phyloP scores from a whole-genome alignment of 228 moss, liverwort and hornwort species.

The Sphagnum fallax region DNA sequence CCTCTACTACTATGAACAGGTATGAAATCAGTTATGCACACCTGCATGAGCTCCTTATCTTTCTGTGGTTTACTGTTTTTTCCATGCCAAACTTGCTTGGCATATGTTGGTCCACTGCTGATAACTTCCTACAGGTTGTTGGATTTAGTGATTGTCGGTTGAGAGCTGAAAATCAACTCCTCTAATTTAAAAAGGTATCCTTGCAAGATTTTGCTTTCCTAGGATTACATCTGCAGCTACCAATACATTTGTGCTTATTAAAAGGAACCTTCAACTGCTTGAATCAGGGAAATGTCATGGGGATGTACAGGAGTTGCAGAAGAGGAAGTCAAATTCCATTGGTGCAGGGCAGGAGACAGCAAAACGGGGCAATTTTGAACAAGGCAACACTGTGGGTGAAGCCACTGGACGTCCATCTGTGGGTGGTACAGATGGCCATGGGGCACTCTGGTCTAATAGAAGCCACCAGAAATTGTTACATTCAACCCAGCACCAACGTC shows the following conservation, averaged over 20 bases:
- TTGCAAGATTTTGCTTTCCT: too few relatives aligned
- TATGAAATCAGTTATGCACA: conserved; percentile 4
- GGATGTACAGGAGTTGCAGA: conserved; percentile 55
- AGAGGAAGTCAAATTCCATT: conserved; percentile 51
- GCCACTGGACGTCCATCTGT: conserved; percentile 39
- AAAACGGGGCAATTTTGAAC: conserved; percentile 50
- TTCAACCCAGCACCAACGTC: conserved; percentile 59
- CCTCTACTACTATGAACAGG: conserved; percentile 95
- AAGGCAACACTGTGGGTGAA: conserved; percentile 46
- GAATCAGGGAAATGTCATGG: conserved; percentile 2
- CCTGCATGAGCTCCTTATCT: background rate
- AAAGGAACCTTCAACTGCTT: background rate
- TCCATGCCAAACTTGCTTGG: background rate
- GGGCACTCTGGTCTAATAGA: conserved; percentile 65
- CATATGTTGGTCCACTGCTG: too few relatives aligned
- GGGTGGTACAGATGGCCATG: conserved; percentile 60
- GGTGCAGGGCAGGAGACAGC: conserved; percentile 16
- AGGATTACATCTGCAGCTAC: too few relatives aligned
- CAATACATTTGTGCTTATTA: background rate
- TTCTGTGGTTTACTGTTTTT: background rate
- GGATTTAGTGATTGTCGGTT: too few relatives aligned
- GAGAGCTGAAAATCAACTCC: too few relatives aligned
- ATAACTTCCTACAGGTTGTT: too few relatives aligned
- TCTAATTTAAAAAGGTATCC: too few relatives aligned
- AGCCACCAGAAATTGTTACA: conserved; percentile 40